Evolutionary conservation across 2,329 filamentous ascomycete genomes (phyloP).

Genomic region (Ascochyta koolunga): DNA sequence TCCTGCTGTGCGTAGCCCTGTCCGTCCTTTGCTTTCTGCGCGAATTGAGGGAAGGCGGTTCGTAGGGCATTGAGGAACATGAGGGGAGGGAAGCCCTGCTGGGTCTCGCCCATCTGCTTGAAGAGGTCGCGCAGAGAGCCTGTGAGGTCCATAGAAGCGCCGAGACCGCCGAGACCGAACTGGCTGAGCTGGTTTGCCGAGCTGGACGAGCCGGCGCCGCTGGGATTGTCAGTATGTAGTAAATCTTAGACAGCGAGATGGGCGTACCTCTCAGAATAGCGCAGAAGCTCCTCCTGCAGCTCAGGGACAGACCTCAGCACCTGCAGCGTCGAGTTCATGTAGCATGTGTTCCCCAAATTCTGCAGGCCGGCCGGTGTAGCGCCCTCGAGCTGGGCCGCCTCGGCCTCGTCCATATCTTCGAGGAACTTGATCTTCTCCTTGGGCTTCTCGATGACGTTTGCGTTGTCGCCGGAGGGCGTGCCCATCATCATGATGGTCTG

Average conservation of each 20-base stretch:
- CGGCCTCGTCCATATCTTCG: conserved; percentile 97
- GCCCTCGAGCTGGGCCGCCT: conserved; percentile 80
- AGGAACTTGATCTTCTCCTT: conserved; percentile 84
- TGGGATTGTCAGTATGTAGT: conserved; percentile 25
- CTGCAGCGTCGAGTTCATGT: conserved; percentile 97
- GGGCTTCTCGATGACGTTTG: conserved; percentile 69
- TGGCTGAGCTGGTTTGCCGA: conserved; percentile 49
- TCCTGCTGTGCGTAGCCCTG: conserved; percentile 95
- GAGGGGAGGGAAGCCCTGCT: conserved; percentile 82
- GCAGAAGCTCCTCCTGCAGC: conserved; percentile 77
- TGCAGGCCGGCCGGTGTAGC: conserved; percentile 86
- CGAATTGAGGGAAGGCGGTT: conserved; percentile 86
- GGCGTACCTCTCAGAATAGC: conserved; percentile 59
- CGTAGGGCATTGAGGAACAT: conserved; percentile 83
- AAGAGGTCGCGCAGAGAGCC: conserved; percentile 81
- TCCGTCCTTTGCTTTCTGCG: conserved; percentile 81
- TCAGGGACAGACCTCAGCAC: conserved; percentile 87
- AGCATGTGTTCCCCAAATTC: conserved; percentile 97
- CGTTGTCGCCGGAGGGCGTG: conserved; percentile 72
- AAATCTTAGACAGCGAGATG: too few relatives aligned
- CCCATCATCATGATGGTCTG: conserved; percentile 97
- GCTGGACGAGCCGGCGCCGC: conserved; percentile 40
- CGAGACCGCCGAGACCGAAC: conserved; percentile 64
- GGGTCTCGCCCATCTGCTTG: conserved; percentile 86
- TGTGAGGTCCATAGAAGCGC: conserved; percentile 72